phyloP scores from a whole-genome alignment of 2,329 filamentous ascomycete species.

The Colletotrichum liaoningense region DNA sequence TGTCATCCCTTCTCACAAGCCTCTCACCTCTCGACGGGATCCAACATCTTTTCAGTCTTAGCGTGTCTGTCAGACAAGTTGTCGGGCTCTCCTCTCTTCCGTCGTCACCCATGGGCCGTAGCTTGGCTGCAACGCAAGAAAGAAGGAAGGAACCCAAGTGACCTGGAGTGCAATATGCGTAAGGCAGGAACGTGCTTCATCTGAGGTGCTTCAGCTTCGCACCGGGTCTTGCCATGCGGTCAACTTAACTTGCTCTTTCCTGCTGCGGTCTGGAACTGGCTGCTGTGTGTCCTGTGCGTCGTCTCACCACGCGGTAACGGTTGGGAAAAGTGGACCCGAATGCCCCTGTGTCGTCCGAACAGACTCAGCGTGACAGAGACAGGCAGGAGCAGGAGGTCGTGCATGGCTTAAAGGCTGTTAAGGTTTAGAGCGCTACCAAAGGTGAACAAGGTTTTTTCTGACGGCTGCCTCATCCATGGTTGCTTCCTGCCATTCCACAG shows the following conservation, averaged over 20 bases:
- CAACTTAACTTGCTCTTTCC: background rate
- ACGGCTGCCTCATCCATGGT: constrained; percentile 9
- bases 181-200: constrained; percentile 1
- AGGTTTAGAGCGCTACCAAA: constrained; percentile 22
- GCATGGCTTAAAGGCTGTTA: constrained; percentile 24
- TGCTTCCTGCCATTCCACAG: background rate
- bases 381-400: background rate
- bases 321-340: background rate
- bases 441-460: constrained; percentile 21
- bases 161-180: background rate
- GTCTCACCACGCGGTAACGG: constrained; percentile 22
- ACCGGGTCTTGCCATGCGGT: background rate
- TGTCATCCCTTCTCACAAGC: constrained; percentile 16
- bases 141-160: too few relatives aligned
- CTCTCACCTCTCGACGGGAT: constrained; percentile 1
- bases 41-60: background rate
- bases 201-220: background rate
- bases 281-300: constrained; percentile 12
- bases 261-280: constrained; percentile 13
- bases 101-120: background rate
- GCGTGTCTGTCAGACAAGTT: background rate
- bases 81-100: background rate
- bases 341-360: constrained; percentile 21
- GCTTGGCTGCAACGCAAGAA: background rate
- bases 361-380: background rate